Evolutionary conservation across 805 yeast genomes (phyloP).

Genomic region (Saturnispora galanensis): DNA sequence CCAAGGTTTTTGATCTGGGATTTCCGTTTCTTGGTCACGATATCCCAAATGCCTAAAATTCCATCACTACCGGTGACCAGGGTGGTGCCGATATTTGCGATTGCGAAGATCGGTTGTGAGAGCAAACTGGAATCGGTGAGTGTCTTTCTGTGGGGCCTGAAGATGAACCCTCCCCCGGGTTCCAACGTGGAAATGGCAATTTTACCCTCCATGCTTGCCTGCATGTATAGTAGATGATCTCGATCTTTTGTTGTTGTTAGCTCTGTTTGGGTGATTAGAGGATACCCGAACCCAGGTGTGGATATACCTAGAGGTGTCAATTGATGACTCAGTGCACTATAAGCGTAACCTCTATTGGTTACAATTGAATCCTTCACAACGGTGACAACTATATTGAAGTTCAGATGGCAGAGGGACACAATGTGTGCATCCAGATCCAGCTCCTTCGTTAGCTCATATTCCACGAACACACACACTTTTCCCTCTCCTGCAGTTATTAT

Average conservation of each 20-base stretch:
- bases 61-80: slow-evolving; percentile 17
- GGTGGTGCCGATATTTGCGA: slow-evolving; percentile 1
- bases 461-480: too few relatives aligned
- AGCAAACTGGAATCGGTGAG: slow-evolving; percentile 16
- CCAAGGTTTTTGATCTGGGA: slow-evolving; percentile 4
- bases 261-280: slow-evolving; percentile 2
- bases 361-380: too few relatives aligned
- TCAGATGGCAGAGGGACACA: too few relatives aligned
- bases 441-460: too few relatives aligned
- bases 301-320: too few relatives aligned
- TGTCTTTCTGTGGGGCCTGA: slow-evolving; percentile 63
- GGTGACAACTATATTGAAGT: too few relatives aligned
- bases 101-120: slow-evolving; percentile 17
- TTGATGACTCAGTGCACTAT: too few relatives aligned
- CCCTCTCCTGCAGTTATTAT: too few relatives aligned
- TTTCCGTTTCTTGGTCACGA: slow-evolving; percentile 15
- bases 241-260: background rate
- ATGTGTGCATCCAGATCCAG: too few relatives aligned
- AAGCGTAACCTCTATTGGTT: too few relatives aligned
- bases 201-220: slow-evolving; percentile 73
- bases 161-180: slow-evolving; percentile 46
- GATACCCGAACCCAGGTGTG: slow-evolving; percentile 6
- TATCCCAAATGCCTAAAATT: slow-evolving; percentile 26
- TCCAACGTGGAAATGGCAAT: slow-evolving; percentile 56
- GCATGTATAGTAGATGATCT: slow-evolving; percentile 26